Conservation (phyloP, 352 stramenopile genomes). For the Phytophthora sp. region DNA sequence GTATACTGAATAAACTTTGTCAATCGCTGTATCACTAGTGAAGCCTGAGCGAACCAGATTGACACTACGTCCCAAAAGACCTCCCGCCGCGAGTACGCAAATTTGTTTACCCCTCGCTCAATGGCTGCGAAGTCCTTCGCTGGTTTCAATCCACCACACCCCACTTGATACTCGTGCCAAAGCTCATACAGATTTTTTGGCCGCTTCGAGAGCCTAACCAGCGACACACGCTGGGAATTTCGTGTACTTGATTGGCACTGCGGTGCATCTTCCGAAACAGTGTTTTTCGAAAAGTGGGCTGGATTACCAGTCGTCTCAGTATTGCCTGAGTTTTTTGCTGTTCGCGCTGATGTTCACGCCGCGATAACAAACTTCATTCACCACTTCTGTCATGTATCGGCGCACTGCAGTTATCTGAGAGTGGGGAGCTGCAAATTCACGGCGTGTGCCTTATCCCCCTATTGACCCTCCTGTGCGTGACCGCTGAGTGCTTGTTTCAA, state of each 20-base stretch:
- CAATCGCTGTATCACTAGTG: constrained; percentile 24
- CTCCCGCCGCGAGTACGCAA: constrained; percentile 9
- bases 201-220: neutral
- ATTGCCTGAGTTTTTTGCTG: neutral
- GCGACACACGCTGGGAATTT: neutral
- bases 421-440: neutral
- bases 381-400: neutral
- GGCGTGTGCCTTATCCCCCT: neutral
- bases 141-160: constrained; percentile 6
- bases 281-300: neutral
- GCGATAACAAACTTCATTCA: neutral
- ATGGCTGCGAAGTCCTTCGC: constrained; percentile 8
- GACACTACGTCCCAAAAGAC: constrained; percentile 19
- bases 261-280: neutral
- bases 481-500: neutral
- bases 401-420: neutral
- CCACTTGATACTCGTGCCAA: too few relatives aligned
- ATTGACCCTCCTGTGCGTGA: too few relatives aligned
- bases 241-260: neutral
- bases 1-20: constrained; percentile 12
- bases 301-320: neutral
- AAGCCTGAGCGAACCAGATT: constrained; percentile 2
- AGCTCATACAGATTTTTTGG: neutral
- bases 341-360: neutral
- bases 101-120: constrained; percentile 16